Evolutionary conservation across 352 stramenopile genomes (phyloP).

Genomic region (Phytophthora brassicae): DNA sequence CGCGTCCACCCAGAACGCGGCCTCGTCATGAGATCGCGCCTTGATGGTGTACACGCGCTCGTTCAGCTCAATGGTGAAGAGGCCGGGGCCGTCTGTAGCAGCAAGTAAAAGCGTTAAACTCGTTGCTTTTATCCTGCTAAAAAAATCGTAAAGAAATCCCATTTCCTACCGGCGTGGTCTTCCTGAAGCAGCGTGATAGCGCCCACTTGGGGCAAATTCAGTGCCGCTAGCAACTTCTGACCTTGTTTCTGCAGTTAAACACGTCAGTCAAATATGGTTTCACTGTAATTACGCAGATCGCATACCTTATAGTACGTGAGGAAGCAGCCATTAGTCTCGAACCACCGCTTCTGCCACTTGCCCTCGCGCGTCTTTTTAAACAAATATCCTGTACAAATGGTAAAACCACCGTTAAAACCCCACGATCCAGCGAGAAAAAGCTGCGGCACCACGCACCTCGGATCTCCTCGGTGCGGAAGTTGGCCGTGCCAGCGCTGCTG

Average conservation of each 20-base stretch:
- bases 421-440: background rate
- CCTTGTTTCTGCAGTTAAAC: constrained; percentile 73
- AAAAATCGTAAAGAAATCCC: too few species aligned
- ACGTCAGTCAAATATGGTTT: background rate
- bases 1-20: constrained; percentile 86
- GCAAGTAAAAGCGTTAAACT: constrained; percentile 10
- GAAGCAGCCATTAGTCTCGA: constrained; percentile 98
- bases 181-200: constrained; percentile 73
- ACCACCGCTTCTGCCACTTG: constrained; percentile 98
- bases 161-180: constrained; percentile 55
- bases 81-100: constrained; percentile 66
- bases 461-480: constrained; percentile 79
- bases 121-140: too few species aligned
- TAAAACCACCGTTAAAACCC: constrained; percentile 9
- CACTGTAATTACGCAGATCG: background rate
- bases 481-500: constrained; percentile 54
- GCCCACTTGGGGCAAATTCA: constrained; percentile 93
- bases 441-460: constrained; percentile 33
- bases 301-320: constrained; percentile 98
- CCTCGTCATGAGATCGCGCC: constrained; percentile 82
- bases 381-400: constrained; percentile 72
- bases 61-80: constrained; percentile 91
- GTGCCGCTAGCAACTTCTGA: constrained; percentile 92
- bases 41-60: constrained; percentile 92
- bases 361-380: constrained; percentile 94